phyloP scores from a whole-genome alignment of 2,329 filamentous ascomycete genomes.

The Stagonosporopsis chrysanthemi region DNA sequence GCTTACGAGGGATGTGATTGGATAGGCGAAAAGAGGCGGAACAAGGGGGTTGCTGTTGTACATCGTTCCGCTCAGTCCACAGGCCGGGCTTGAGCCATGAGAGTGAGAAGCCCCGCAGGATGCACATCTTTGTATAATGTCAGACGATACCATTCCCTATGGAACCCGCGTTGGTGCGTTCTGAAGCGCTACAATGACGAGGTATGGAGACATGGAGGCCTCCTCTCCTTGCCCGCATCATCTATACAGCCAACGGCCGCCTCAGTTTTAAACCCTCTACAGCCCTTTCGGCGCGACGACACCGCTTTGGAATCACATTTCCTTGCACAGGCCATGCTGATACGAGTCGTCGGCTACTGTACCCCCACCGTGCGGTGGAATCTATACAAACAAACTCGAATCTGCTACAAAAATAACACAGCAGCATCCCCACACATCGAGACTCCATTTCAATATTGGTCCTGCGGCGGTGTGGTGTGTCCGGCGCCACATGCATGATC shows the following conservation, averaged over 20 bases:
- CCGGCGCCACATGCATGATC: constrained; percentile 2
- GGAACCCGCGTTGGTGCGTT: not conserved
- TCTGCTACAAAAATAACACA: not conserved
- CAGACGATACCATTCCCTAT: not conserved
- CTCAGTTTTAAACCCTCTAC: not conserved
- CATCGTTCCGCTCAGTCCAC: not conserved
- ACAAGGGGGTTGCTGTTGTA: not conserved
- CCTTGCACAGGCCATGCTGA: not conserved
- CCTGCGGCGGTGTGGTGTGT: not conserved
- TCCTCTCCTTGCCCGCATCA: constrained; percentile 3
- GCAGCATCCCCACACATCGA: not conserved
- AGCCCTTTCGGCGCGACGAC: not conserved
- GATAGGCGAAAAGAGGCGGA: not conserved
- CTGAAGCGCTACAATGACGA: not conserved
- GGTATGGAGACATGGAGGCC: not conserved
- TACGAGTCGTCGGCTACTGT: not conserved
- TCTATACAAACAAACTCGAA: not conserved
- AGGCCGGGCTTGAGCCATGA: not conserved
- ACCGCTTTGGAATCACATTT: too few relatives aligned
- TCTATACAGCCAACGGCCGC: not conserved
- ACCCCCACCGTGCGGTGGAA: not conserved
- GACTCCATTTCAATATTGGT: not conserved
- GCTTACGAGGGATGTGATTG: not conserved
- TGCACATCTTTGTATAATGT: not conserved
- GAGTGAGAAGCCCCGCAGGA: not conserved